Evolutionary conservation across 345 rosid species (phyloP).

Genomic region (Hibiscus tridactylites): DNA sequence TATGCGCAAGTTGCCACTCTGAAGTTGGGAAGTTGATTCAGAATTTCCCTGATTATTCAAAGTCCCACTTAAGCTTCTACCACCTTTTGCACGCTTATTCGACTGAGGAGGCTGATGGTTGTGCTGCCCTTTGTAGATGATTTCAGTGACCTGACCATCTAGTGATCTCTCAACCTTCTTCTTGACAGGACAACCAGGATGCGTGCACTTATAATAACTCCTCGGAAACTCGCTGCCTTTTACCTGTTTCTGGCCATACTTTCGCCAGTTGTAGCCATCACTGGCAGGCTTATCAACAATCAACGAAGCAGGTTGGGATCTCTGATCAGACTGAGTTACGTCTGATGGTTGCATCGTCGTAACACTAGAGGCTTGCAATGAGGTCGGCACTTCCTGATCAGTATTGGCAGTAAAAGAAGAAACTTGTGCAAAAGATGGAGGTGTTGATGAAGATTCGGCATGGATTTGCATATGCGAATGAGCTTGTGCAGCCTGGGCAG

Average conservation of each 20-base stretch:
- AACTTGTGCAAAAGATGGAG: conserved; percentile 21
- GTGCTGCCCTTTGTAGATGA: conserved; percentile 84
- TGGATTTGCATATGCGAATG: conserved; percentile 16
- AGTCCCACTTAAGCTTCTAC: conserved; percentile 29
- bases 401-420: conserved; percentile 20
- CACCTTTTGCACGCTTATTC: conserved; percentile 50
- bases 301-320: conserved; percentile 29
- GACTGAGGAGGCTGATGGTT: conserved; percentile 56
- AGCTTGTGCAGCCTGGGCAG: conserved; percentile 67
- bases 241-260: conserved; percentile 86
- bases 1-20: conserved; percentile 21
- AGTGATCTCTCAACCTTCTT: conserved; percentile 72
- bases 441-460: conserved; percentile 26
- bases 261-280: conserved; percentile 84
- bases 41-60: conserved; percentile 18
- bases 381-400: conserved; percentile 21
- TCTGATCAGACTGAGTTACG: conserved; percentile 30
- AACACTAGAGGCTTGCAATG: conserved; percentile 22
- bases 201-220: conserved; percentile 80
- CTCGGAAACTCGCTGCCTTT: conserved; percentile 77
- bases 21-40: conserved; percentile 23
- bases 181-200: conserved; percentile 67
- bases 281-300: conserved; percentile 53
- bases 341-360: conserved; percentile 28
- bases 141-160: conserved; percentile 76